Evolutionary conservation across 306 rosid species (phyloP).

Genomic region (Oemleria cerasiformis): DNA sequence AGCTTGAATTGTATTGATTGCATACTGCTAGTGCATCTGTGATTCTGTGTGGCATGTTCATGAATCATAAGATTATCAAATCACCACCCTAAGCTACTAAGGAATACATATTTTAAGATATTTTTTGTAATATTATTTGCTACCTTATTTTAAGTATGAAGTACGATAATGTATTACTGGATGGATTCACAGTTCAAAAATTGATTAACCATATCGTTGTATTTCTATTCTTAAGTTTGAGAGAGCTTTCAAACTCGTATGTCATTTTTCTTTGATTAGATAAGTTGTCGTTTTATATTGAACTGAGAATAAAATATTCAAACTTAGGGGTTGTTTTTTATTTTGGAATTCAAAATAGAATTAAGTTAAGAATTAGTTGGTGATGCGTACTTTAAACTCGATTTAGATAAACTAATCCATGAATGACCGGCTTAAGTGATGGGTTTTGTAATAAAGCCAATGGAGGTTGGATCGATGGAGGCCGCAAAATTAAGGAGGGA

Average conservation of each 20-base stretch:
- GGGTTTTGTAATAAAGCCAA: neutral
- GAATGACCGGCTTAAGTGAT: neutral
- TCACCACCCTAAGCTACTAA: neutral
- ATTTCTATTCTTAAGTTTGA: too few species aligned
- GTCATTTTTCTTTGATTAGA: too few species aligned
- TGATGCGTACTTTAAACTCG: too few species aligned
- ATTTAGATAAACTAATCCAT: neutral
- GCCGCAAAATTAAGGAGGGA: conserved; percentile 3
- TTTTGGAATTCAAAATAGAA: too few species aligned
- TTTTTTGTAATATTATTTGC: neutral
- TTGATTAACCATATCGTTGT: too few species aligned
- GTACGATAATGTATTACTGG: neutral
- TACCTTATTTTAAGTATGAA: neutral
- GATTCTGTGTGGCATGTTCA: neutral
- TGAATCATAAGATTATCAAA: neutral
- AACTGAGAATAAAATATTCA: too few species aligned
- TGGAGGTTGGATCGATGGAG: neutral
- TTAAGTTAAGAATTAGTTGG: too few species aligned
- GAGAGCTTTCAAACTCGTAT: too few species aligned
- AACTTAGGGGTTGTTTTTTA: too few species aligned
- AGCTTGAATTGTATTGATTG: neutral
- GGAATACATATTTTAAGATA: neutral
- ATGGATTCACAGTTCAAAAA: too few species aligned
- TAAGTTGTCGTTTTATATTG: too few species aligned
- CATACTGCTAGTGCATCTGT: neutral